Evolutionary conservation across 768 basidiomycete species (phyloP).

Genomic region (Mycena albidolilacea): DNA sequence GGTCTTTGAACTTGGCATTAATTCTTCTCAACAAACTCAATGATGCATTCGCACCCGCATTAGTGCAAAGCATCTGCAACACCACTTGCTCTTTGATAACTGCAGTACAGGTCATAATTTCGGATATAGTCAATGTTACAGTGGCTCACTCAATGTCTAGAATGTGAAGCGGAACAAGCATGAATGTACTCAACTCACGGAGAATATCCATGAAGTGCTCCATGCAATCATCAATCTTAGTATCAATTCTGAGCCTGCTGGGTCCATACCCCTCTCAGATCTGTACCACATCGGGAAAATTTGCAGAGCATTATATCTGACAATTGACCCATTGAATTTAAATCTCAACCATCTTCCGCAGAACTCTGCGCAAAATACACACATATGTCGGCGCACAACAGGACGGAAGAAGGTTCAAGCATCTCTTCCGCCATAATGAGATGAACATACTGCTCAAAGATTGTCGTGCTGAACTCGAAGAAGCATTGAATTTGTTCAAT

Average conservation of each 20-base stretch:
- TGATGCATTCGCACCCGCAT: not conserved
- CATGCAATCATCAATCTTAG: not conserved
- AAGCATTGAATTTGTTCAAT: not conserved
- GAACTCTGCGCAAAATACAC: conserved; percentile 13
- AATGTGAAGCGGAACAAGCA: conserved; percentile 9
- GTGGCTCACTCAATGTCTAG: not conserved
- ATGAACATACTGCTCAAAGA: conserved; percentile 6
- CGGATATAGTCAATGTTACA: not conserved
- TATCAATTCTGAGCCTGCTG: not conserved
- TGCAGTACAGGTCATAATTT: not conserved
- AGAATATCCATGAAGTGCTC: not conserved
- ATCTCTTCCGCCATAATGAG: conserved; percentile 5
- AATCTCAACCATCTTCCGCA: not conserved
- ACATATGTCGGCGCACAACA: conserved; percentile 6
- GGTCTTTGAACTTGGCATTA: not conserved
- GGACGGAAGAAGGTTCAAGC: conserved; percentile 2
- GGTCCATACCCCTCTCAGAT: not conserved
- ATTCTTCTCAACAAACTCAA: not conserved
- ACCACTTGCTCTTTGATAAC: not conserved
- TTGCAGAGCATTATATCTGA: not conserved
- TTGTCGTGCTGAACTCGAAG: not conserved
- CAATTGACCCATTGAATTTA: not conserved
- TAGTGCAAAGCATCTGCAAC: not conserved
- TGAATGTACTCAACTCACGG: conserved; percentile 1
- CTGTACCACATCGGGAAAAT: conserved; percentile 11